Percentiles rank a stretch among this genome's conserved stretches.
These are phyloP conservation scores for Ophiostoma australiae DNA, from an alignment of 2,329 filamentous ascomycete genomes.

Conservation along the genomic window DNA sequence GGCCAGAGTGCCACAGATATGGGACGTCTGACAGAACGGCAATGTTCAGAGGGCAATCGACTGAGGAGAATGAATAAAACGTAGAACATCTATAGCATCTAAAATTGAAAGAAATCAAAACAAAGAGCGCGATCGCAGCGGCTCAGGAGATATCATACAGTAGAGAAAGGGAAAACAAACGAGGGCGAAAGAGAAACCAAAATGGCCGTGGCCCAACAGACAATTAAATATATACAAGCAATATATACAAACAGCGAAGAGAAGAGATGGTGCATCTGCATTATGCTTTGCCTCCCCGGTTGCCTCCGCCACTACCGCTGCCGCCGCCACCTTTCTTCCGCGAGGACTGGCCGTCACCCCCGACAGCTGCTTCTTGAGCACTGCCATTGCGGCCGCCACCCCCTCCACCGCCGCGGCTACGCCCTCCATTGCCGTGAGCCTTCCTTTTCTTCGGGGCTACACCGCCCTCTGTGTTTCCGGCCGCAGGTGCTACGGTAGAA, in stretches of 20 bases:
- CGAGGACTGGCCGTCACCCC: constrained; percentile 12
- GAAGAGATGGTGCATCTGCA: neutral
- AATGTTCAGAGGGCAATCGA: neutral
- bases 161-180: neutral
- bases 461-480: neutral
- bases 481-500: neutral
- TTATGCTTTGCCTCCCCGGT: constrained; percentile 19
- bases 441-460: neutral
- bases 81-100: too few relatives aligned
- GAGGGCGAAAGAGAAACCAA: neutral
- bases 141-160: too few relatives aligned
- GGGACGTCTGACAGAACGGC: too few relatives aligned
- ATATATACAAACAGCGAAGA: neutral
- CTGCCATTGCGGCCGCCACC: constrained; percentile 4
- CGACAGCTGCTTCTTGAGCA: neutral
- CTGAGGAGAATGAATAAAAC: neutral
- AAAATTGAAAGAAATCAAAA: too few relatives aligned
- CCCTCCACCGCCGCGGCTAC: neutral
- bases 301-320: constrained; percentile 14
- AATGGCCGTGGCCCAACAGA: neutral
- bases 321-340: constrained; percentile 15
- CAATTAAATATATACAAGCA: neutral
- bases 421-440: neutral
- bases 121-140: too few relatives aligned
- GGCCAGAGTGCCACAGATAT: too few relatives aligned